Percentiles rank a stretch among this genome's conserved stretches.
phyloP scores from a whole-genome alignment of 352 stramenopile genomes.

The Saprolegnia diclina region DNA sequence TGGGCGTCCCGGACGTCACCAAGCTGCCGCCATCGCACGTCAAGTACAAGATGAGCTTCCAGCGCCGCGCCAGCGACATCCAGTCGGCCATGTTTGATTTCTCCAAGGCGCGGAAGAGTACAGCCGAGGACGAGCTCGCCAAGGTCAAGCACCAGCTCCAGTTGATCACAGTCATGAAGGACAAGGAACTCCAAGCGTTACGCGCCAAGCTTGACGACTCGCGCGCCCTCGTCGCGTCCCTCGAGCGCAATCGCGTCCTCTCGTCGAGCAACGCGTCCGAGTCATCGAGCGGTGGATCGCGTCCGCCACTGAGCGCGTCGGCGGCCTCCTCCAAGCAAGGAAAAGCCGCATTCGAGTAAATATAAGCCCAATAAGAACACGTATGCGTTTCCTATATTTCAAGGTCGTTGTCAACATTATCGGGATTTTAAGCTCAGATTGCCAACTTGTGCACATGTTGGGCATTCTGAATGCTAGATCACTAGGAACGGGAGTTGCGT shows the following conservation, averaged over 20 bases:
- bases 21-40: constrained; percentile 28
- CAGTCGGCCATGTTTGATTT: constrained; percentile 80
- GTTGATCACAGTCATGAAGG: constrained; percentile 4
- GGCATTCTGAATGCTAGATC: too few relatives aligned
- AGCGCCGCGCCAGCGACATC: constrained; percentile 55
- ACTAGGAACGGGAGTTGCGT: too few relatives aligned
- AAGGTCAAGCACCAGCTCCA: constrained; percentile 10
- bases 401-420: too few relatives aligned
- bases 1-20: constrained; percentile 11
- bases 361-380: too few relatives aligned
- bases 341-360: too few relatives aligned
- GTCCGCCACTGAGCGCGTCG: too few relatives aligned
- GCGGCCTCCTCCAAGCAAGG: too few relatives aligned
- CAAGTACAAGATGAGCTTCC: constrained; percentile 67
- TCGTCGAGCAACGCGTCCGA: neutral
- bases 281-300: too few relatives aligned
- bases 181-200: constrained; percentile 13
- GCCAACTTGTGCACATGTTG: too few relatives aligned
- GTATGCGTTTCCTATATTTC: too few relatives aligned
- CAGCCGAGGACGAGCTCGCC: neutral
- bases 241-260: neutral
- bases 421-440: too few relatives aligned
- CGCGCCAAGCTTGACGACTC: neutral
- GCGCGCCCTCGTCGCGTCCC: neutral
- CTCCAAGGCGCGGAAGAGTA: constrained; percentile 33